Conservation (phyloP, 169 alveolate species). For the Plasmodium falciparum region DNA sequence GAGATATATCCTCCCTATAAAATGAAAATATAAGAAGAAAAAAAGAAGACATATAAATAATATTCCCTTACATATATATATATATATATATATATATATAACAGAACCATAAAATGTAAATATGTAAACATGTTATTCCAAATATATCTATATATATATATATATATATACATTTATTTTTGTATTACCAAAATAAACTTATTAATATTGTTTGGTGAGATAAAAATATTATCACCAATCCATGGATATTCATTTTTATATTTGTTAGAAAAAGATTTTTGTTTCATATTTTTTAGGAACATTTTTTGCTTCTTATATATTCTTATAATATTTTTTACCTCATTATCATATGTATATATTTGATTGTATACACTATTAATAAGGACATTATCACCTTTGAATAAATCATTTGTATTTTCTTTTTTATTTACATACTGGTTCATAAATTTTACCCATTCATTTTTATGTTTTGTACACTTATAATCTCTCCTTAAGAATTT, state of each 20-base stretch:
- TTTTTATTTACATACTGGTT: slow-evolving; percentile 31
- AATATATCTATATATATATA: background rate
- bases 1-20: slow-evolving; percentile 52
- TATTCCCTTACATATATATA: background rate
- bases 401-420: slow-evolving; percentile 10
- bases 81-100: background rate
- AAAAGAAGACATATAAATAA: background rate
- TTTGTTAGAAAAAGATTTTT: slow-evolving; percentile 15
- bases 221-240: slow-evolving; percentile 46
- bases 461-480: slow-evolving; percentile 51
- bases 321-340: slow-evolving; percentile 23
- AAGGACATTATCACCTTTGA: slow-evolving; percentile 14
- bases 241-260: slow-evolving; percentile 66
- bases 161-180: no score
- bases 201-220: slow-evolving; percentile 36
- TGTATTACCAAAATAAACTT: slow-evolving; percentile 34
- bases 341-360: slow-evolving; percentile 38
- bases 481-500: slow-evolving; percentile 56
- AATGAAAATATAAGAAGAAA: background rate
- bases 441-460: slow-evolving; percentile 37
- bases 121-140: background rate
- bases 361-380: slow-evolving; percentile 40
- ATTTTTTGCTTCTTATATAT: slow-evolving; percentile 46
- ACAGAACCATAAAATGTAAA: background rate
- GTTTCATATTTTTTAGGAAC: slow-evolving; percentile 28